Evolutionary conservation across 352 stramenopile species (phyloP).

Genomic region (Phytophthora hibernalis): DNA sequence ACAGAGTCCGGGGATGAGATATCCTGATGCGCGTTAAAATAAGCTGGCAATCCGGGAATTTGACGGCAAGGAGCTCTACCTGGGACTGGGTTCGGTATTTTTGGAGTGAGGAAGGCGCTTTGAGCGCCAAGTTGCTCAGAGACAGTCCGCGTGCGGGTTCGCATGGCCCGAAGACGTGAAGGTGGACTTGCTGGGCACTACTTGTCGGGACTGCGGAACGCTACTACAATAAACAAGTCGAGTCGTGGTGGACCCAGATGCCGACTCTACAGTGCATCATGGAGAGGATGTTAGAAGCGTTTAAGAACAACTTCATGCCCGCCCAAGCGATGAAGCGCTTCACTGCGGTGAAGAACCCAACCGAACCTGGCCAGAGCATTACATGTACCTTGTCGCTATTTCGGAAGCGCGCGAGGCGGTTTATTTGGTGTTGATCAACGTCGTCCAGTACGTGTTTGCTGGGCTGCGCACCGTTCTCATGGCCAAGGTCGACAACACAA

Average conservation of each 20-base stretch:
- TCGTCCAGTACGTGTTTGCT: conserved; percentile 7
- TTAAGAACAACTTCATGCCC: conserved; percentile 1
- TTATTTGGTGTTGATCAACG: conserved; percentile 6
- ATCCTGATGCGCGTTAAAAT: no score
- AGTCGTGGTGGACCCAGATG: conserved; percentile 13
- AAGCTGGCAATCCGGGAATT: no score
- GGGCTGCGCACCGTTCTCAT: conserved; percentile 5
- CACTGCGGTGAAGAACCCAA: neutral
- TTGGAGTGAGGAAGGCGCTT: no score
- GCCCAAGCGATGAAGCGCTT: conserved; percentile 5
- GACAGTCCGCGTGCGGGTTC: no score
- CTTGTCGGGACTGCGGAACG: neutral
- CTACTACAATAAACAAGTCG: neutral
- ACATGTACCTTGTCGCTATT: neutral
- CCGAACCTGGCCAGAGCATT: conserved; percentile 6
- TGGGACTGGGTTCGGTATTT: no score
- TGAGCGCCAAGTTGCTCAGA: no score
- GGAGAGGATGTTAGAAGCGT: conserved; percentile 16
- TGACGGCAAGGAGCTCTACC: no score
- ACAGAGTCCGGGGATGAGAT: no score
- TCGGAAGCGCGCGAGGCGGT: neutral
- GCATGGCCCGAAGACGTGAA: no score
- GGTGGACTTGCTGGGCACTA: no score
- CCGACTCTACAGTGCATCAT: conserved; percentile 21
- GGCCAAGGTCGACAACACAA: neutral